phyloP scores from a whole-genome alignment of 306 rosid genomes.

The Gynostemma pentaphyllum region DNA sequence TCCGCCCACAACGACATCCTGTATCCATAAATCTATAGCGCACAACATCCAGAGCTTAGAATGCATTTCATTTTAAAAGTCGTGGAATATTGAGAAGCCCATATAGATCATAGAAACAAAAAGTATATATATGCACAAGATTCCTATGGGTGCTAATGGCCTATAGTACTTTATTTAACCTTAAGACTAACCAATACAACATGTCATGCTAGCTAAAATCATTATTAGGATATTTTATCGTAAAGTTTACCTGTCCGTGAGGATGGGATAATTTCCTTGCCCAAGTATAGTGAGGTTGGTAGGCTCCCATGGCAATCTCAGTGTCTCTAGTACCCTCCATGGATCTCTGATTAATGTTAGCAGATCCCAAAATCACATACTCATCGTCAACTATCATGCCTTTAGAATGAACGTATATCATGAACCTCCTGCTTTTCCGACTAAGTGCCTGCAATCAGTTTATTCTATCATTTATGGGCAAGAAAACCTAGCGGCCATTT shows the following conservation, averaged over 20 bases:
- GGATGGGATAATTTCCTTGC: conserved; percentile 53
- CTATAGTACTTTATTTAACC: neutral
- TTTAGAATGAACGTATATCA: conserved; percentile 96
- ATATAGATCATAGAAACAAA: neutral
- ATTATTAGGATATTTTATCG: neutral
- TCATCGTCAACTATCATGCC: conserved; percentile 98
- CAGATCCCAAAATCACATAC: conserved; percentile 83
- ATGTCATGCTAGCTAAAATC: neutral
- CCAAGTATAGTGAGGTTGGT: conserved; percentile 80
- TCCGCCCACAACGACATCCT: conserved; percentile 98
- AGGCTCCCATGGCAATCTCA: conserved; percentile 98
- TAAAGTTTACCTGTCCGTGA: conserved; percentile 54
- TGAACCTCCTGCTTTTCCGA: conserved; percentile 67
- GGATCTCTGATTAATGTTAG: conserved; percentile 95
- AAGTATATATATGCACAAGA: neutral
- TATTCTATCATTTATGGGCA: conserved; percentile 19
- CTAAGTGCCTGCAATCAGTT: conserved; percentile 49
- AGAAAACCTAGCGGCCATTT: neutral
- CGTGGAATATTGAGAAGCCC: neutral
- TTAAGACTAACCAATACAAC: neutral
- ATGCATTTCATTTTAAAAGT: neutral
- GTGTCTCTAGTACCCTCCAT: conserved; percentile 99
- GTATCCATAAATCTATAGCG: conserved; percentile 66
- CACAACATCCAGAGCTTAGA: neutral
- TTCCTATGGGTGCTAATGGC: neutral